Evolutionary conservation across 2,329 filamentous ascomycete genomes (phyloP).

Genomic region (Aschersonia sp.): DNA sequence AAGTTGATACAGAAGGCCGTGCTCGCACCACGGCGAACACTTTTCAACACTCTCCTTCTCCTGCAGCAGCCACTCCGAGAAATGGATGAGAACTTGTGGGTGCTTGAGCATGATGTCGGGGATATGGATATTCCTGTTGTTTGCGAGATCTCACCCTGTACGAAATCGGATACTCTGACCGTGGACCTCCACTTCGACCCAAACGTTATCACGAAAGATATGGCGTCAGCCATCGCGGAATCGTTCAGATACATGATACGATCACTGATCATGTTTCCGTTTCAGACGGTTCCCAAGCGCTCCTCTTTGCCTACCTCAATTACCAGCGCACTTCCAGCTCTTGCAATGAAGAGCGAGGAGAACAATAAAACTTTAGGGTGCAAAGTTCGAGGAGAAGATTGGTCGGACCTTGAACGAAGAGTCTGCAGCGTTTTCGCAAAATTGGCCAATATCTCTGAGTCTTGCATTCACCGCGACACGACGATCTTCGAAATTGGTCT

Average conservation of each 20-base stretch:
- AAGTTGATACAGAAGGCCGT: slow-evolving; percentile 49
- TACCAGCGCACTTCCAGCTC: neutral
- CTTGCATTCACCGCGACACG: slow-evolving; percentile 41
- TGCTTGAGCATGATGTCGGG: slow-evolving; percentile 38
- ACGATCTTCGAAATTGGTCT: slow-evolving; percentile 81
- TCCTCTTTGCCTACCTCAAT: neutral
- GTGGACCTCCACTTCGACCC: slow-evolving; percentile 49
- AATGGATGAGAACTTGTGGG: slow-evolving; percentile 42
- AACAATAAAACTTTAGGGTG: slow-evolving; percentile 3
- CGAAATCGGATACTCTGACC: slow-evolving; percentile 32
- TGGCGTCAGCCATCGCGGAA: slow-evolving; percentile 14
- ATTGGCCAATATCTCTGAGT: slow-evolving; percentile 36
- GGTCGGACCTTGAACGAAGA: slow-evolving; percentile 33
- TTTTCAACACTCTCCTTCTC: slow-evolving; percentile 74
- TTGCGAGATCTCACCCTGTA: slow-evolving; percentile 53
- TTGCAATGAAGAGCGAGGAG: slow-evolving; percentile 7
- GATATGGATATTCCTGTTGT: slow-evolving; percentile 65
- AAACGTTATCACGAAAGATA: slow-evolving; percentile 18
- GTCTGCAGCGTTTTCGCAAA: slow-evolving; percentile 42
- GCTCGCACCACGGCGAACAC: slow-evolving; percentile 25
- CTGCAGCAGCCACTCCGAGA: slow-evolving; percentile 52
- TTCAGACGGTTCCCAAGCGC: slow-evolving; percentile 4
- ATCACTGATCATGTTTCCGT: slow-evolving; percentile 12
- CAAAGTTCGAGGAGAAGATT: slow-evolving; percentile 17
- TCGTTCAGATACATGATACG: slow-evolving; percentile 16